Base-by-base conservation (phyloP, 257 asterid species). In the Solanum appendiculatum region DNA sequence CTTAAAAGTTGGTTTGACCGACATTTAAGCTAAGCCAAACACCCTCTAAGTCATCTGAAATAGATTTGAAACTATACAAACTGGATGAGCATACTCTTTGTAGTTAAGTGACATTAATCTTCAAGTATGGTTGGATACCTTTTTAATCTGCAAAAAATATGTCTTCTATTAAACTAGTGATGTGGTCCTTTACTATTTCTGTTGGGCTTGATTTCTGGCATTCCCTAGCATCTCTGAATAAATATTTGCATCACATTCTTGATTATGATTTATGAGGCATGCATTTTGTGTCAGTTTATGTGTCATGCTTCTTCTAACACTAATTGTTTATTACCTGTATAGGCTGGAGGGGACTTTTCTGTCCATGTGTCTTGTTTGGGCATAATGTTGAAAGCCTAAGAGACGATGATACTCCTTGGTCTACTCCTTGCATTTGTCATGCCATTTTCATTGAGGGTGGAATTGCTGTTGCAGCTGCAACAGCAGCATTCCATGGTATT, bases 361-460 rank as follows among this genome's bases (percentile, higher is more conserved):
- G 99, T 88, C 99, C 99, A 2, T 97, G 99, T 86, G 93, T 97
- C 86, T 91, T 96, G 90, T 97, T 95, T 89, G 99, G 99, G 46
- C 98, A 94, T 74, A 97, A 97, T 77, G 86, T 95, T 36, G 99
- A 96, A 89, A 93, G 90, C 42, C 87, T 96, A 90, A 94, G 98
- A 89, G 99, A 96, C 2, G 98, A 97, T 3, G 98, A 97, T 80
- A 94, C 95, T 86, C 95, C 98, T 40, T 96, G 98, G 98, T 95
- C 97, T 40, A 92, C 94, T 37, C 98, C 99, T 27, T 97, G 99
- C 90, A 86, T 97, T 81, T 96, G 98, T 86, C 99, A 97, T 89
- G 99, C 98, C 81, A 87, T 97, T 66, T 96, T 96, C 85, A 88
- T 96, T 6, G 99, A 97, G 91, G 99, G 99, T 86, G 98, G 99